Evolutionary conservation across 1,139 yeast species (phyloP), one percentile per base, ranked within the genome.

Genomic region (Pichia sp.): DNA sequence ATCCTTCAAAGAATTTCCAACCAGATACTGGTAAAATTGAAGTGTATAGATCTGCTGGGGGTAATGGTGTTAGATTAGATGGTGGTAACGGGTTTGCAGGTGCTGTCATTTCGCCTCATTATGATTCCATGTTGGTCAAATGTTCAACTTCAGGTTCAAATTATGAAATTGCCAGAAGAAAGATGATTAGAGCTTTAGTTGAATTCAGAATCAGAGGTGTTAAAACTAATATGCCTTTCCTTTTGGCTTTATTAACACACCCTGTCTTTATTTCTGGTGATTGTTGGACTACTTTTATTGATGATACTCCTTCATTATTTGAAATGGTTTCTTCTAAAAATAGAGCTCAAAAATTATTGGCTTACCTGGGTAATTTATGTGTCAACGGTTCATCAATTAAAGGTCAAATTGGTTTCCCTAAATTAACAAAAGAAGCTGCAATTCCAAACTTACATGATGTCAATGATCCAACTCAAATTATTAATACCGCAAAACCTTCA

Each of bases 31-130:
- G 99, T 66, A 89, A 92, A 70, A 85, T 92, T 59, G 99, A 92
- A 69, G 99, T 92, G 43, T 92, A 92, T 74, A 80, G 98, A 68
- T 89, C 97, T 36, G 88, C 98, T 37, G 99, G 99, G 72, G 99
- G 99, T 75, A 92, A 92, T 65, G 99, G 99, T 66, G 97, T 92
- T 44, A 83, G 99, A 72, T 77, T 92, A 59, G 99, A 92, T 66
- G 99, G 98, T 73, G 98, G 98, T 71, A 92, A 92, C 65, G 97
- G 97, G 8, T 92, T 89, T 69, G 95, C 97, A n/a, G 99, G 99
- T 57, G 88, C 97, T 30, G 82, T 94, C 57, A 92, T 92, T 58
- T 84, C 96, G 34, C 98, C 99, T 43, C 96, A 89, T 70, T 92
- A 92, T 70, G 99, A 92, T 70, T 90, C 97, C 43, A 87, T 92